Evolutionary conservation across 192 early-diverging fungal species (phyloP), one percentile per base, ranked within the genome.

Genomic region (Umbelopsis ramanniana): DNA sequence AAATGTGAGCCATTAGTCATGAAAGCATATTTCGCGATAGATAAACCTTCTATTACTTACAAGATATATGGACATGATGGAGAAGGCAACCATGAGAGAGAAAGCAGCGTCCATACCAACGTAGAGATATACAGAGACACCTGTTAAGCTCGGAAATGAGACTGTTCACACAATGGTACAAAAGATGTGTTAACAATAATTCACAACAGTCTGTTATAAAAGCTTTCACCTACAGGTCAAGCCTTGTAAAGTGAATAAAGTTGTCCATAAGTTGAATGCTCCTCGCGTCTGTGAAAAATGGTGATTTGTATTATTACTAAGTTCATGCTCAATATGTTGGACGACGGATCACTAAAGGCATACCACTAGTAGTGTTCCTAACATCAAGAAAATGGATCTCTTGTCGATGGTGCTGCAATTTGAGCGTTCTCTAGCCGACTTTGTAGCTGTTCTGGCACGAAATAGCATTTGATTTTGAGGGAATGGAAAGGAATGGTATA

Each of bases 211-310:
- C 0, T 29, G 17, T 0, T 2, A 46, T 10, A 50, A 15, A 50
- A 0, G 48, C 17, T 29, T 19, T 37, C 26, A 35, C 57, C 17
- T 63, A 63, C 57, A 63, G 7, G 57, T 63, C 15, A 37, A 1
- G 17, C 57, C 57, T 63, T 63, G 57, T 35, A 63, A 37, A 63
- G 57, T 63, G 14, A 63, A 63, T 63, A 63, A 11, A 14, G 57
- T 63, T 29, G 57, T 37, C 57, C 57, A 63, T 19, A 63, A 37
- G n/a, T 63, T 35, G 33, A 63, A 19, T 37, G 33, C 33, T 7
- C 57, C 57, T 37, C 57, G 24, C 17, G 57, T n/a, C 57, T 63
- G 19, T 12, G 5, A 6, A 19, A 0, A 54, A 29, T 8, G 4
- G 7, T 9, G 22, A 9, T 22, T 54, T 54, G 26, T 2, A 2